phyloP scores from a whole-genome alignment of 805 yeast species.

The Torulaspora gathmanii region DNA sequence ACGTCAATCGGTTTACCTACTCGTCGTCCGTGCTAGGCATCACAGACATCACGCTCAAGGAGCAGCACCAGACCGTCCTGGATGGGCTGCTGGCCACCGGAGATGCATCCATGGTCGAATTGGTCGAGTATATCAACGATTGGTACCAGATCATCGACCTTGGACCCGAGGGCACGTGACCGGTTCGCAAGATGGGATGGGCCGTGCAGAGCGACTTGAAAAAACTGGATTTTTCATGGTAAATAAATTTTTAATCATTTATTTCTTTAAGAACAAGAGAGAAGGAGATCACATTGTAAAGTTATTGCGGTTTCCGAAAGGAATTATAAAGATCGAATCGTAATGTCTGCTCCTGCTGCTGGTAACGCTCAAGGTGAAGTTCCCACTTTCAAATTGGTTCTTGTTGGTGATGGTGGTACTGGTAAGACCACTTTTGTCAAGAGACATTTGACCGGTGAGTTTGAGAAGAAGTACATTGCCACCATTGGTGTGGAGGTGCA shows the following conservation, averaged over 20 bases:
- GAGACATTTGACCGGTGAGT: conserved; percentile 99
- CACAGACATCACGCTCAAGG: conserved; percentile 5
- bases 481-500: conserved; percentile 99
- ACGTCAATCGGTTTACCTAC: conserved; percentile 15
- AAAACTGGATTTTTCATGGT: background rate
- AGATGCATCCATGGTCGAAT: conserved; percentile 3
- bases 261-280: background rate
- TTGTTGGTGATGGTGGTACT: conserved; percentile 99
- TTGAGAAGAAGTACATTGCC: conserved; percentile 98
- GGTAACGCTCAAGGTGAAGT: conserved; percentile 45
- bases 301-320: too few species aligned
- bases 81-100: background rate
- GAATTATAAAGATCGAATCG: background rate
- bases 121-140: conserved; percentile 19
- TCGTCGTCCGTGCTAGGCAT: conserved; percentile 13
- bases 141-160: conserved; percentile 20
- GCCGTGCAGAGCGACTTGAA: background rate
- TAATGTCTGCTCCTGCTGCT: conserved; percentile 47
- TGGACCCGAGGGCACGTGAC: conserved; percentile 3
- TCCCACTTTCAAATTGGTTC: conserved; percentile 96
- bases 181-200: background rate
- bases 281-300: too few species aligned
- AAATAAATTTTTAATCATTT: background rate
- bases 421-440: conserved; percentile 99
- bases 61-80: conserved; percentile 1